Conservation (phyloP, 768 basidiomycete species). For the Psilocybe subaeruginosa region DNA sequence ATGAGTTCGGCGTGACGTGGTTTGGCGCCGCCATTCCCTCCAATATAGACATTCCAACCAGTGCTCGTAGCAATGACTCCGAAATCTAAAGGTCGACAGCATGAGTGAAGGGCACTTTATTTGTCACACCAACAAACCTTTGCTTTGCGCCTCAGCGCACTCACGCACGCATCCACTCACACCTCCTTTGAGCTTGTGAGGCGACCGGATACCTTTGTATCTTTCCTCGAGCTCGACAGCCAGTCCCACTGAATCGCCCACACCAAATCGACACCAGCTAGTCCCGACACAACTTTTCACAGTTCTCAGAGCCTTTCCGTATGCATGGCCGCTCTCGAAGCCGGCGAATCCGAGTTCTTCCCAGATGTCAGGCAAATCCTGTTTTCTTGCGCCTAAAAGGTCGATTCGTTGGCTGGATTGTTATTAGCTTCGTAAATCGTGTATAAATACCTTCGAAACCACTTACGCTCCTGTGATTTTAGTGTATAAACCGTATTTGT, state of each 20-base stretch:
- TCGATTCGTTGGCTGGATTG: constrained; percentile 61
- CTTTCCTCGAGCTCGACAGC: constrained; percentile 74
- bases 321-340: constrained; percentile 79
- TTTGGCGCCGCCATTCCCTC: constrained; percentile 70
- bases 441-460: too few species aligned
- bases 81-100: constrained; percentile 49
- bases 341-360: constrained; percentile 64
- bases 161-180: constrained; percentile 77
- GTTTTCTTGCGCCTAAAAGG: constrained; percentile 70
- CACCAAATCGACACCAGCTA: constrained; percentile 67
- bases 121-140: constrained; percentile 12
- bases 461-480: constrained; percentile 33
- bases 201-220: constrained; percentile 68
- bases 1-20: constrained; percentile 67
- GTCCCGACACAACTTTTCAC: constrained; percentile 82
- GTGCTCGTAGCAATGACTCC: constrained; percentile 78
- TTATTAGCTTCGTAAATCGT: constrained; percentile 17
- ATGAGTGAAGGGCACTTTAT: background rate
- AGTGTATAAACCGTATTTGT: constrained; percentile 71
- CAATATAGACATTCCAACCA: constrained; percentile 79
- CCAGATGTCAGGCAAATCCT: constrained; percentile 71
- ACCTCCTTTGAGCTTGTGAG: constrained; percentile 80
- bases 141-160: constrained; percentile 77
- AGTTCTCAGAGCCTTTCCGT: constrained; percentile 70
- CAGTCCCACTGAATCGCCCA: constrained; percentile 76